Evolutionary conservation across 176 grass and related monocot genomes (phyloP).

Genomic region (Metroxylon sagu): DNA sequence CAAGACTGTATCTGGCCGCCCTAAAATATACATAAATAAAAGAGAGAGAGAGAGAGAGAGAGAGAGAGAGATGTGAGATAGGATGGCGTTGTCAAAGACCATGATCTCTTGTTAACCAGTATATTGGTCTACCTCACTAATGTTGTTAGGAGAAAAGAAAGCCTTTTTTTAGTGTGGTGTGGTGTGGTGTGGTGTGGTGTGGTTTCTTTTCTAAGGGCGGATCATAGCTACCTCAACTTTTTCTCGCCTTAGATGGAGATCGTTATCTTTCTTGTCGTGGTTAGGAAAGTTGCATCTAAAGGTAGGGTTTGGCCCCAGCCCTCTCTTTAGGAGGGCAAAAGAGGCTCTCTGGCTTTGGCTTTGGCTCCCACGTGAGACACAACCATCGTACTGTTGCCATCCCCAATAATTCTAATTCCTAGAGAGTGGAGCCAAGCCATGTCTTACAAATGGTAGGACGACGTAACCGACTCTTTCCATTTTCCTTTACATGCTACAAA

Average conservation of each 20-base stretch:
- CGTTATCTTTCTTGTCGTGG: conserved; percentile 33
- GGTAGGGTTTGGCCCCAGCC: too few relatives aligned
- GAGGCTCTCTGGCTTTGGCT: too few relatives aligned
- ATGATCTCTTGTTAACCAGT: too few relatives aligned
- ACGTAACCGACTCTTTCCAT: too few relatives aligned
- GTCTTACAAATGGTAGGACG: too few relatives aligned
- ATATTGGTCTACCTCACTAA: background rate
- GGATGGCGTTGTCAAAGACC: conserved; percentile 9
- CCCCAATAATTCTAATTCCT: too few relatives aligned
- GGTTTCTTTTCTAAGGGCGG: conserved; percentile 9
- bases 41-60: background rate
- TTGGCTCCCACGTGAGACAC: too few relatives aligned
- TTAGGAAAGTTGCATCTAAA: background rate
- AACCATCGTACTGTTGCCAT: too few relatives aligned
- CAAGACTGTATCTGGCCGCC: background rate
- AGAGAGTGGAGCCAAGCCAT: too few relatives aligned
- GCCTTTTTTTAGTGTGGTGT: conserved; percentile 27
- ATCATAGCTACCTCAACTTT: background rate
- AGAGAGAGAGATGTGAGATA: background rate
- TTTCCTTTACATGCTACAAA: too few relatives aligned
- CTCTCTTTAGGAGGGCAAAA: too few relatives aligned
- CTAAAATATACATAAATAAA: background rate
- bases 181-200: conserved; percentile 32
- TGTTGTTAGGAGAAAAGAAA: conserved; percentile 27
- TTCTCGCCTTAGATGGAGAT: conserved; percentile 18